phyloP scores from a whole-genome alignment of 306 rosid genomes.

The Glycine tomentella region DNA sequence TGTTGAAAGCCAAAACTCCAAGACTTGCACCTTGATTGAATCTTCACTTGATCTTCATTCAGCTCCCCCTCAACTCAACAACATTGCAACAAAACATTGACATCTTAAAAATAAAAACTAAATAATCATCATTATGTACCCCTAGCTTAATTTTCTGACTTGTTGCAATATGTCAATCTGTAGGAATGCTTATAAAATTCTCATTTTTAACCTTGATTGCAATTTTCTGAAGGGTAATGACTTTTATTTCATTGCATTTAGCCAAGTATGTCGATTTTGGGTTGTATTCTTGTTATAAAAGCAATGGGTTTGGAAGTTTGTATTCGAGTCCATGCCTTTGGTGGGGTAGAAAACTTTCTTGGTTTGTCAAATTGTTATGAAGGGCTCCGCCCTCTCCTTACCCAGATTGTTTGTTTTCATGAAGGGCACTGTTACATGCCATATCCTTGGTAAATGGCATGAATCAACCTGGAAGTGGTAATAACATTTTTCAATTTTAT shows the following conservation, averaged over 20 bases:
- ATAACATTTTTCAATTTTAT: constrained; percentile 15
- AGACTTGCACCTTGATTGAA: no score
- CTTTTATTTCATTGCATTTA: constrained; percentile 7
- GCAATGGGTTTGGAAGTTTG: background rate
- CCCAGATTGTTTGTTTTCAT: background rate
- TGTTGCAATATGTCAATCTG: no score
- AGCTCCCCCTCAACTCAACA: no score
- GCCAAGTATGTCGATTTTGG: background rate
- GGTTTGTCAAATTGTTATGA: constrained; percentile 25
- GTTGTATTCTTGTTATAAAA: constrained; percentile 12
- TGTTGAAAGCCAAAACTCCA: no score
- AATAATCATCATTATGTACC: no score
- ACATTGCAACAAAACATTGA: no score
- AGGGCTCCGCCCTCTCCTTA: no score
- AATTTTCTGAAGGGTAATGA: constrained; percentile 2
- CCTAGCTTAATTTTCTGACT: no score
- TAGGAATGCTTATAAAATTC: background rate
- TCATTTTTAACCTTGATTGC: constrained; percentile 8
- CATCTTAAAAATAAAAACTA: no score
- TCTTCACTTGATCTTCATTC: no score
- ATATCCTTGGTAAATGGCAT: constrained; percentile 27
- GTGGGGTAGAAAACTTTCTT: background rate
- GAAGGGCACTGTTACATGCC: constrained; percentile 10
- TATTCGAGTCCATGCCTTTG: constrained; percentile 24
- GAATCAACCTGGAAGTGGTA: constrained; percentile 37